phyloP scores from a whole-genome alignment of 169 alveolate species.

The Cryptosporidium viatorum region DNA sequence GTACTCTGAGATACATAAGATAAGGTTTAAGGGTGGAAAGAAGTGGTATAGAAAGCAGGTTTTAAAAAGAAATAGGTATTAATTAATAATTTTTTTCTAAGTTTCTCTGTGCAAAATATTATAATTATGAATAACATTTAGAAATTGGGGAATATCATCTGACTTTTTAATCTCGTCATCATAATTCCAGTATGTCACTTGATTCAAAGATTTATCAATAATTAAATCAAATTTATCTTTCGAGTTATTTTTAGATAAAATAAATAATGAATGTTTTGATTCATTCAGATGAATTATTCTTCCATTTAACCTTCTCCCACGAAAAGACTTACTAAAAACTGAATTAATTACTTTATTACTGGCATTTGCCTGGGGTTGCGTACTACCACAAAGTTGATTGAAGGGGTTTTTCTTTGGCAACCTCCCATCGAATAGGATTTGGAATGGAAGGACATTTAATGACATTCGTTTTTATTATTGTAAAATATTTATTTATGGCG shows the following conservation, averaged over 20 bases:
- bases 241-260: not conserved
- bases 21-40: constrained; percentile 32
- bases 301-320: constrained; percentile 65
- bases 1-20: constrained; percentile 42
- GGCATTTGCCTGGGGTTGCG: not conserved
- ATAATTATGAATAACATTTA: not conserved
- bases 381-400: not conserved
- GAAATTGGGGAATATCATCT: constrained; percentile 63
- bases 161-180: constrained; percentile 20
- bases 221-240: not conserved
- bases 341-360: not conserved
- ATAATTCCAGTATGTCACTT: constrained; percentile 52
- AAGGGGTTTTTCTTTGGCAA: constrained; percentile 5
- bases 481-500: not conserved
- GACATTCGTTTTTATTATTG: not conserved
- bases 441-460: constrained; percentile 42
- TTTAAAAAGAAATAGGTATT: constrained; percentile 47
- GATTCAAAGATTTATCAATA: not conserved
- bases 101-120: not conserved
- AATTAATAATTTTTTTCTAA: constrained; percentile 7
- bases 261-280: not conserved
- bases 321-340: not conserved
- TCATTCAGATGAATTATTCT: not conserved
- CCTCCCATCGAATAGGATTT: constrained; percentile 36
- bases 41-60: constrained; percentile 69